Conservation (phyloP, 805 yeast genomes). For the Saccharomycopsis synnaedendra region DNA sequence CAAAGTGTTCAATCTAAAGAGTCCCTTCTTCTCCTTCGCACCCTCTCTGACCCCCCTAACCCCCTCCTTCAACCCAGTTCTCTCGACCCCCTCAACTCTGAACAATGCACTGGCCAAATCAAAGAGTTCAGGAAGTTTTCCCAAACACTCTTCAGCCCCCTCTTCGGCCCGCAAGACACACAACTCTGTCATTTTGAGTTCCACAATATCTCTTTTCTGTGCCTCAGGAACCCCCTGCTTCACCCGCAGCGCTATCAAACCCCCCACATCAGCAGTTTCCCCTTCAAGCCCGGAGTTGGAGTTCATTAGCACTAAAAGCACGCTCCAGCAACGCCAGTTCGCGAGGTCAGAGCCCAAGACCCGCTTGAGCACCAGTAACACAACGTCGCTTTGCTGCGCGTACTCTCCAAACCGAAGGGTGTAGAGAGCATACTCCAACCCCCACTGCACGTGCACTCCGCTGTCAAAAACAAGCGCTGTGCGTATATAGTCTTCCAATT, state of each 20-base stretch:
- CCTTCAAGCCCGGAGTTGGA: constrained; percentile 9
- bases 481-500: too few relatives aligned
- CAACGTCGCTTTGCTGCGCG: constrained; percentile 1
- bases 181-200: constrained; percentile 65
- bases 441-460: neutral
- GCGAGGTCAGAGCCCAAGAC: constrained; percentile 4
- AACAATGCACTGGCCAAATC: constrained; percentile 43
- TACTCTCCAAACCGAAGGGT: constrained; percentile 9
- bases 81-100: neutral
- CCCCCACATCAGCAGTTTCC: neutral
- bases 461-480: neutral
- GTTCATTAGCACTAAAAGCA: constrained; percentile 13
- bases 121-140: constrained; percentile 56
- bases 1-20: constrained; percentile 4
- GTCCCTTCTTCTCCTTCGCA: neutral
- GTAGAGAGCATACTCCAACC: constrained; percentile 2
- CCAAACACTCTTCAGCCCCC: constrained; percentile 50
- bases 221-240: neutral
- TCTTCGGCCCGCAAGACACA: constrained; percentile 52
- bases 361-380: constrained; percentile 6
- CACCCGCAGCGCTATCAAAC: neutral
- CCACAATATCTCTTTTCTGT: constrained; percentile 28
- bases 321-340: constrained; percentile 14
- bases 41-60: too few relatives aligned
- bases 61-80: too few relatives aligned